Evolutionary conservation across 495 filamentous ascomycete genomes (phyloP).

Genomic region (Clavariopsis aquatica): DNA sequence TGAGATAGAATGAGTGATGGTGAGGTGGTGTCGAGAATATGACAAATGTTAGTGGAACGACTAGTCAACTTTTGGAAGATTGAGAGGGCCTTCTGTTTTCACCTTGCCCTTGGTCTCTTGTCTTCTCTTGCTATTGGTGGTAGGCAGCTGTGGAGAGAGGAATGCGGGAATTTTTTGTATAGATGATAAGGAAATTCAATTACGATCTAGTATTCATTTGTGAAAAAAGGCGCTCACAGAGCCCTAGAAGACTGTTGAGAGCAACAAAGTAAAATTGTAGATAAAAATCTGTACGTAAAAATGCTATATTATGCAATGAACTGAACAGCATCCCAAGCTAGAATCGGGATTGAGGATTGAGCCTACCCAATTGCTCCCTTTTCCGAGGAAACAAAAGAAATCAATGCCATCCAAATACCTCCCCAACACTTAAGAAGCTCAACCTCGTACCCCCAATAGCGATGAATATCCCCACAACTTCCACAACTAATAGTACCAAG

Average conservation of each 20-base stretch:
- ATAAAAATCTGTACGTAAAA: background rate
- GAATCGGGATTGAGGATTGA: background rate
- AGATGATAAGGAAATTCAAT: background rate
- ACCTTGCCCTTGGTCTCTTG: no score
- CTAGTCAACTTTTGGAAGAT: no score
- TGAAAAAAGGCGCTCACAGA: background rate
- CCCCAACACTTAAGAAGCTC: constrained; percentile 74
- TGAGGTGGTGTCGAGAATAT: no score
- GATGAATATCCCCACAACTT: constrained; percentile 69
- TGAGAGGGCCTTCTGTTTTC: no score
- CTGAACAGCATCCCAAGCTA: background rate
- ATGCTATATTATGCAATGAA: background rate
- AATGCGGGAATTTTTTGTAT: no score
- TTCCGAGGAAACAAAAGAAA: background rate
- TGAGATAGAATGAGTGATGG: no score
- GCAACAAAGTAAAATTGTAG: background rate
- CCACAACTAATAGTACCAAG: constrained; percentile 69
- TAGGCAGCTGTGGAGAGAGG: no score
- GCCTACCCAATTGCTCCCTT: background rate
- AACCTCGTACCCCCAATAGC: constrained; percentile 68
- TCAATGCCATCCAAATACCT: constrained; percentile 72
- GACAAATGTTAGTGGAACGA: no score
- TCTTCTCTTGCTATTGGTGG: no score
- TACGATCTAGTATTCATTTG: background rate
- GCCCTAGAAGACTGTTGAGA: background rate